Conservation (phyloP, 2,329 filamentous ascomycete species). For the Penicillium freii region DNA sequence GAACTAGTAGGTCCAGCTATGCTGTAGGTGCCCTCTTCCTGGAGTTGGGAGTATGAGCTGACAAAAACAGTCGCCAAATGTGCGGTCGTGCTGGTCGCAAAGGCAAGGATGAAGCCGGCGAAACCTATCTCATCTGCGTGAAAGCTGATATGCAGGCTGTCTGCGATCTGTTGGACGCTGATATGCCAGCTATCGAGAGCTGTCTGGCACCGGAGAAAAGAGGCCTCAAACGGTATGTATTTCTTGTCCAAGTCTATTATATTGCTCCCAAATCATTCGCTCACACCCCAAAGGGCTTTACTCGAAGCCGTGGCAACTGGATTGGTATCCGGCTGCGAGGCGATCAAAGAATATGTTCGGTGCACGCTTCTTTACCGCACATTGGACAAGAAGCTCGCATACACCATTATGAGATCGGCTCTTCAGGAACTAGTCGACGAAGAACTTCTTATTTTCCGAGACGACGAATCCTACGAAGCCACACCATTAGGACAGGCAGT, state of each 20-base stretch:
- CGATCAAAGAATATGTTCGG: constrained; percentile 65
- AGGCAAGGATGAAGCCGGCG: constrained; percentile 73
- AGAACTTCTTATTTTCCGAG: constrained; percentile 55
- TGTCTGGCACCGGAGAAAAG: constrained; percentile 66
- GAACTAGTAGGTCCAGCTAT: constrained; percentile 75
- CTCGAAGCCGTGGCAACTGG: constrained; percentile 69
- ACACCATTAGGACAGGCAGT: constrained; percentile 69
- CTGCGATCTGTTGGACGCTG: constrained; percentile 67
- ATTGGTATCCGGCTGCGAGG: constrained; percentile 63
- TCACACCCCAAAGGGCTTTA: constrained; percentile 55
- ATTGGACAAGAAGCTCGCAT: constrained; percentile 51
- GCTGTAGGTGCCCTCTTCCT: constrained; percentile 48
- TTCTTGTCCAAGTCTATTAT: not conserved
- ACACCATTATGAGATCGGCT: constrained; percentile 57
- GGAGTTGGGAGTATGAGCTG: constrained; percentile 18
- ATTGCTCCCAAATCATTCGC: not conserved
- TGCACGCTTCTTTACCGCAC: constrained; percentile 66
- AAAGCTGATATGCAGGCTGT: constrained; percentile 67
- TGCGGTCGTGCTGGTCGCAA: constrained; percentile 73
- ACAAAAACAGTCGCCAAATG: constrained; percentile 63
- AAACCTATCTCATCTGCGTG: constrained; percentile 74
- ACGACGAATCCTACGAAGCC: constrained; percentile 55
- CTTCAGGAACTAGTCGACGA: constrained; percentile 57
- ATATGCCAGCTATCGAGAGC: constrained; percentile 68
- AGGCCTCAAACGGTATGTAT: constrained; percentile 61